A percentile compares a stretch with the other conserved stretches of the same genome.
These are phyloP conservation scores for Eremothecium sinecaudum DNA, from an alignment of 1,139 yeast genomes.

Conservation along the genomic window DNA sequence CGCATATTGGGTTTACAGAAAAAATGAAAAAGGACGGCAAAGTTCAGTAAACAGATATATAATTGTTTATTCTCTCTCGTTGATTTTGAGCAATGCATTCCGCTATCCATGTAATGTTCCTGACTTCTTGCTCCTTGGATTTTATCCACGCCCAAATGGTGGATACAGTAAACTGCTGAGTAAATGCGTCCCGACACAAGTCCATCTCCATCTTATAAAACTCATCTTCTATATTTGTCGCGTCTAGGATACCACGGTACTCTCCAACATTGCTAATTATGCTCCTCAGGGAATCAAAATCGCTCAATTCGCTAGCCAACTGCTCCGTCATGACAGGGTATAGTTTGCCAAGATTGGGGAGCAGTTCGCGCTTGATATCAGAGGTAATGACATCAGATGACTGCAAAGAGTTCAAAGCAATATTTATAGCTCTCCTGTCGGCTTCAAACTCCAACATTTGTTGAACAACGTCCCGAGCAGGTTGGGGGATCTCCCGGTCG, in stretches of 20 bases:
- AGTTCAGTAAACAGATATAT: constrained; percentile 54
- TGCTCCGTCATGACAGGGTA: constrained; percentile 66
- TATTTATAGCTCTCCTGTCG: constrained; percentile 88
- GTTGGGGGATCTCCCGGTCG: constrained; percentile 49
- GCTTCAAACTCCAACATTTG: constrained; percentile 80
- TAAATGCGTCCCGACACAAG: constrained; percentile 82
- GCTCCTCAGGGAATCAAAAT: constrained; percentile 70
- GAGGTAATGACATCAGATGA: constrained; percentile 40
- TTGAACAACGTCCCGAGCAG: constrained; percentile 75
- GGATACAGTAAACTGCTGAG: constrained; percentile 88
- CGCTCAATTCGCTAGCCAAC: constrained; percentile 63
- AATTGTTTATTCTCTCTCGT: constrained; percentile 70
- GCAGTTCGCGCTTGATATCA: constrained; percentile 60
- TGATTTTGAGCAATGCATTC: constrained; percentile 92
- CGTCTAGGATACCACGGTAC: constrained; percentile 66
- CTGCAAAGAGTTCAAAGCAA: constrained; percentile 72
- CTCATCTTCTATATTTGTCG: constrained; percentile 76
- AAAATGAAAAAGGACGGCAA: too few relatives aligned
- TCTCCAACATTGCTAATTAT: constrained; percentile 68
- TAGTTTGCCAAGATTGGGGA: constrained; percentile 75
- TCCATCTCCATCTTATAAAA: constrained; percentile 90
- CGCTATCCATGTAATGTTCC: constrained; percentile 97
- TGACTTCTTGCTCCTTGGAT: constrained; percentile 89
- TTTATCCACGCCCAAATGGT: constrained; percentile 96
- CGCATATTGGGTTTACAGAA: too few relatives aligned